Base-by-base conservation (phyloP, 83 land plant genomes). In the Isoetes engelmannii region DNA sequence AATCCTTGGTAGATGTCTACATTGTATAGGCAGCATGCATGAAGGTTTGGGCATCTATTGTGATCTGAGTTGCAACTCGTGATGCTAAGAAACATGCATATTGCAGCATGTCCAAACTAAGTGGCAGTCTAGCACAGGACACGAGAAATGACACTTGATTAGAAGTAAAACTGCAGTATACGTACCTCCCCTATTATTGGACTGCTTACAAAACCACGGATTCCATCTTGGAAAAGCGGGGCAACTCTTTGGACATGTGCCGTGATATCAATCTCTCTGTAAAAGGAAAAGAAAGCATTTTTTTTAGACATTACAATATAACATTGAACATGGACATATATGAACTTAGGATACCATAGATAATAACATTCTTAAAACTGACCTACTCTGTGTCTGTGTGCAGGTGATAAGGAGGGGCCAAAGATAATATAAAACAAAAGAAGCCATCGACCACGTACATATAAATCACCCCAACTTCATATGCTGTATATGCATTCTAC, bases 111-210 rank as follows among this genome's bases (percentile, higher is more conserved):
- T 18, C 20, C 18, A 1, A 18, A 18, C 28, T 59, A 59, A 18
- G 28, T 19, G 28, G 55, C 55, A 12, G 15, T 12, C 55, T 12
- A 51, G 55, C 55, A 12, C 15, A 12, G 55, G 15, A 51, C 13
- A 51, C 17, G 15, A 51, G 15, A 59, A 59, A 0, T 28, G 37
- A 2, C 37, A 28, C 37, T 51, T 10, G 54, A 51, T 51, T 51
- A 10, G 3, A 15, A 15, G 54, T 12, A 15, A 51, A 15, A 51
- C 12, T 51, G 15, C 54, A 15, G 7, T 49, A 51, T 10, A 15
- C 67, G 3, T 37, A 94, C 99, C 90, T 94, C 99, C 59, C 97
- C 99, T 71, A 94, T 67, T 51, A 94, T 84, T 6, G 99, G 99
- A 77, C 97, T 94, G 49, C 69, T 82, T 47, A 89, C 75, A 47